A percentile compares a stretch with the other conserved stretches of the same genome.
phyloP scores from a whole-genome alignment of 73 alveolate genomes.

The Paramecium caudatum region DNA sequence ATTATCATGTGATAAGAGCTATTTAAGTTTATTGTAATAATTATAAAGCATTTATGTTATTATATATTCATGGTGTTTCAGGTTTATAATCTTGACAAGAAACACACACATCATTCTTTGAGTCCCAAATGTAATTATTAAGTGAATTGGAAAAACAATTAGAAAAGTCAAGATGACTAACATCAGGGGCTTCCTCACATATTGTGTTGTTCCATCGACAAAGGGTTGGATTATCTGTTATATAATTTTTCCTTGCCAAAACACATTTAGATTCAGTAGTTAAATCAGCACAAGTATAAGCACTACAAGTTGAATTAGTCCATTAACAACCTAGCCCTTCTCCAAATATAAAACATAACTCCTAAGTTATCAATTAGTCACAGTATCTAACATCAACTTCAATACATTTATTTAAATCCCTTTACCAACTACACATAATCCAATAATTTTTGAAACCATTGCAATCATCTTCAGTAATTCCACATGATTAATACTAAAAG shows the following conservation, averaged over 20 bases:
- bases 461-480: constrained; percentile 25
- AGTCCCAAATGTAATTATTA: constrained; percentile 24
- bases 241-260: not conserved
- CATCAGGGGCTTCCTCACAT: constrained; percentile 11
- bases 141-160: not conserved
- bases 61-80: too few species aligned
- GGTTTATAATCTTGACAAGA: not conserved
- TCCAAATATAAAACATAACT: constrained; percentile 29
- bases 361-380: not conserved
- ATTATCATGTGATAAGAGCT: not conserved
- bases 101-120: not conserved
- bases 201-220: not conserved
- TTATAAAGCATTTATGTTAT: not conserved
- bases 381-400: constrained; percentile 7
- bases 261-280: constrained; percentile 11
- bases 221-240: not conserved
- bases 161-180: not conserved
- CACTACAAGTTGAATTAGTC: not conserved
- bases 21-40: constrained; percentile 9
- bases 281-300: not conserved
- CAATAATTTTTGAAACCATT: constrained; percentile 18
- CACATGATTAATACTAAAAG: not conserved
- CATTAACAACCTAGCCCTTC: constrained; percentile 42
- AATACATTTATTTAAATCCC: constrained; percentile 13
- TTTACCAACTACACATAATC: constrained; percentile 11